These are phyloP conservation scores for Bothriochloa decipiens DNA, from an alignment of 176 grass and related monocot genomes.

Conservation along the genomic window DNA sequence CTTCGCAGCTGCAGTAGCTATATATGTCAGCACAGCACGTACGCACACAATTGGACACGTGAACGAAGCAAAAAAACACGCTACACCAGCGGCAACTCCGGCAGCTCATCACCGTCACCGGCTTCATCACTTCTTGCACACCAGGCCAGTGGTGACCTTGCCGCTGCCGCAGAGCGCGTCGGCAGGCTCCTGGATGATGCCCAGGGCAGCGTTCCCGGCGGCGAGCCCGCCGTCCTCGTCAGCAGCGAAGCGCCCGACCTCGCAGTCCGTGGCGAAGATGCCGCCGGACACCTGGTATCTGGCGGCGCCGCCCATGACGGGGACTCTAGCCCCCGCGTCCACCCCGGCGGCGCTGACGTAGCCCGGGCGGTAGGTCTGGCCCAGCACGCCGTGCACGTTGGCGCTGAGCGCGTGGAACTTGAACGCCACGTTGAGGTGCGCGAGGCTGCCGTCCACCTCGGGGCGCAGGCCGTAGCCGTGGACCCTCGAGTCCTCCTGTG, in stretches of 20 bases:
- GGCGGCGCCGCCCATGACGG: constrained; percentile 47
- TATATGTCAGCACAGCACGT: constrained; percentile 15
- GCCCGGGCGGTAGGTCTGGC: constrained; percentile 50
- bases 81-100: not conserved
- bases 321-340: constrained; percentile 50
- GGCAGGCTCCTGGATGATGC: constrained; percentile 29
- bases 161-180: constrained; percentile 48
- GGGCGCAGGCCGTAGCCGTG: constrained; percentile 46
- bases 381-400: constrained; percentile 63
- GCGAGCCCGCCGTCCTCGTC: not conserved
- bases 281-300: constrained; percentile 41
- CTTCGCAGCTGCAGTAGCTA: constrained; percentile 26
- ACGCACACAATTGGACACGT: not conserved
- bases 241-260: constrained; percentile 44
- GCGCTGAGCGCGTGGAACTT: constrained; percentile 57
- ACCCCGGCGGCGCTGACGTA: constrained; percentile 54
- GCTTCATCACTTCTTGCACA: constrained; percentile 54
- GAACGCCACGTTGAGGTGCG: constrained; percentile 62
- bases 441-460: constrained; percentile 51
- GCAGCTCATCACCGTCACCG: not conserved
- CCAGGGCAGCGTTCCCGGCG: not conserved
- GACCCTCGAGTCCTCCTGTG: constrained; percentile 55
- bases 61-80: constrained; percentile 8
- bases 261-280: constrained; percentile 56
- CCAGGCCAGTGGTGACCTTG: constrained; percentile 45